These are phyloP conservation scores for Globisporangium viniferum DNA, from an alignment of 352 stramenopile species.

Conservation along the genomic window DNA sequence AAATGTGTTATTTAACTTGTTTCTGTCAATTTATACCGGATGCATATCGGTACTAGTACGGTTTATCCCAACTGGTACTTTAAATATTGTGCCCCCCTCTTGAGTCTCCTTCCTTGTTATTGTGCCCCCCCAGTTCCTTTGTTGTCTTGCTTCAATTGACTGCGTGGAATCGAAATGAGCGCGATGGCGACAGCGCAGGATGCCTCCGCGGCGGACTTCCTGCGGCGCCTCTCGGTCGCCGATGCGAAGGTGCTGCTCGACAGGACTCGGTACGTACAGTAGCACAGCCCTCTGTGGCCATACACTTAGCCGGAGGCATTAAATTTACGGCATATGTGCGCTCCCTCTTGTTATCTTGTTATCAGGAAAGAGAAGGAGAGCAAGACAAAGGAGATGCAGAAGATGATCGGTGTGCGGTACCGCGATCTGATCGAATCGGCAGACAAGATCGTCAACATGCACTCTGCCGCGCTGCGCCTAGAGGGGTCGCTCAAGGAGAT, in stretches of 20 bases:
- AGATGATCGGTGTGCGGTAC: conserved; percentile 92
- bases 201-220: conserved; percentile 39
- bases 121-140: no score
- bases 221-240: conserved; percentile 74
- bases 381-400: conserved; percentile 90
- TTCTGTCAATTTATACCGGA: no score
- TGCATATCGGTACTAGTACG: no score
- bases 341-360: neutral
- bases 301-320: neutral
- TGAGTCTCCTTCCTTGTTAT: no score
- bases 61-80: no score
- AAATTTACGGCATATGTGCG: neutral
- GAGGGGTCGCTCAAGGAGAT: conserved; percentile 83
- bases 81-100: no score
- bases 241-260: conserved; percentile 84
- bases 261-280: conserved; percentile 43
- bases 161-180: conserved; percentile 4
- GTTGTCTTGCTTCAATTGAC: neutral
- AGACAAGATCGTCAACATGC: conserved; percentile 92
- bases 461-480: conserved; percentile 80
- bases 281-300: neutral
- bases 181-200: conserved; percentile 7
- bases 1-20: conserved; percentile 10
- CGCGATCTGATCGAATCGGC: conserved; percentile 92
- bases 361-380: conserved; percentile 78